Conservation (phyloP, 1,284 basidiomycete species). For the Cryptococcus neoformans region DNA sequence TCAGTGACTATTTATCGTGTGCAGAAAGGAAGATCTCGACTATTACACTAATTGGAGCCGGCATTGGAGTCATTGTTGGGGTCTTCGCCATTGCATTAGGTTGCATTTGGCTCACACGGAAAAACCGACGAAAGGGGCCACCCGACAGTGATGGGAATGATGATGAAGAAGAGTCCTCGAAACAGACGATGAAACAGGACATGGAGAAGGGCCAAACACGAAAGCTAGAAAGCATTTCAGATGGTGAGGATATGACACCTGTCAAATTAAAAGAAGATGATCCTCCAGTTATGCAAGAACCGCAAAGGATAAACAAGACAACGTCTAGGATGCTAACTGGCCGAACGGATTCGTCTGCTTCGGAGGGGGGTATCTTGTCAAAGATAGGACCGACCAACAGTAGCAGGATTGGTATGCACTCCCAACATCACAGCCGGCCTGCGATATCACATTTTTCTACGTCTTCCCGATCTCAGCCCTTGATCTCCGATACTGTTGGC, state of each 20-base stretch:
- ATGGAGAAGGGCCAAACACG: background rate
- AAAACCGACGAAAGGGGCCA: background rate
- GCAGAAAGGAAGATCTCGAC: slow-evolving; percentile 23
- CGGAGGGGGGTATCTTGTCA: background rate
- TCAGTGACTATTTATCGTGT: slow-evolving; percentile 20
- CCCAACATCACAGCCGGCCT: background rate
- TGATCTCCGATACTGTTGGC: too few species aligned
- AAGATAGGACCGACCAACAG: slow-evolving; percentile 1
- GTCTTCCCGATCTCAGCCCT: too few species aligned
- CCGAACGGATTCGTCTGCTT: background rate
- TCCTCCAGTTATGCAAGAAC: background rate
- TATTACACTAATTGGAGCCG: slow-evolving; percentile 23
- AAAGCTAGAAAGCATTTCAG: slow-evolving; percentile 1
- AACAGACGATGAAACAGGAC: background rate
- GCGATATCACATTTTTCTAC: background rate
- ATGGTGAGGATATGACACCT: slow-evolving; percentile 4
- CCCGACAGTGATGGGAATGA: background rate
- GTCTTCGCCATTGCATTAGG: slow-evolving; percentile 26
- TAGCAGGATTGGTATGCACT: background rate
- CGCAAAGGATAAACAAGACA: background rate
- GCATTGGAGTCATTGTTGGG: slow-evolving; percentile 21
- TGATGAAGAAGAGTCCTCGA: background rate
- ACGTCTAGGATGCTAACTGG: background rate
- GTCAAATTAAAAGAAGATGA: slow-evolving; percentile 1
- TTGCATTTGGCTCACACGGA: slow-evolving; percentile 20